Conservation (phyloP, 228 moss, liverwort and hornwort genomes). For the Sphagnum magellanicum region DNA sequence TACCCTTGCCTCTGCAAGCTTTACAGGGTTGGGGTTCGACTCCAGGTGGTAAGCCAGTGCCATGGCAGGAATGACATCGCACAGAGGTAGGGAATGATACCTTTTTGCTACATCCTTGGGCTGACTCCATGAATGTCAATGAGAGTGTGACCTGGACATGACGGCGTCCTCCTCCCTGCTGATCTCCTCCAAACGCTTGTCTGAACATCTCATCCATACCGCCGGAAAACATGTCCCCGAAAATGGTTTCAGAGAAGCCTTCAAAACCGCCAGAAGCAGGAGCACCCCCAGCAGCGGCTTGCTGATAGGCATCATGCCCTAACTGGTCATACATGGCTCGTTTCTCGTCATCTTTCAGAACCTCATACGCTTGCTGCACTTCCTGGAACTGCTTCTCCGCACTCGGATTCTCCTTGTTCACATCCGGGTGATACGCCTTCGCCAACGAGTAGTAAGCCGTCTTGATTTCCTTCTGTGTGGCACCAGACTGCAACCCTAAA, state of each 20-base stretch:
- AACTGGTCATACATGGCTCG: conserved; percentile 39
- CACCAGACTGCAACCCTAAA: conserved; percentile 57
- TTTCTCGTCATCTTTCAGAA: conserved; percentile 41
- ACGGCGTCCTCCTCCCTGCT: conserved; percentile 20
- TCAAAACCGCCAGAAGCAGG: conserved; percentile 36
- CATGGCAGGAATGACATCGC: conserved; percentile 22
- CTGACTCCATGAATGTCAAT: conserved; percentile 34
- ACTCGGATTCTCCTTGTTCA: conserved; percentile 35
- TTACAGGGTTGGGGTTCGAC: conserved; percentile 16
- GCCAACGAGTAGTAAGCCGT: conserved; percentile 83
- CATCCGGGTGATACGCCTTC: conserved; percentile 38
- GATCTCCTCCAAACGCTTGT: conserved; percentile 41
- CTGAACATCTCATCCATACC: conserved; percentile 70
- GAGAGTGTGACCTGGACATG: background rate
- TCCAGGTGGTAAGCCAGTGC: conserved; percentile 29
- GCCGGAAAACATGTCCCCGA: conserved; percentile 41
- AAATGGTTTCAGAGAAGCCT: conserved; percentile 29
- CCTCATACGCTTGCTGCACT: conserved; percentile 49
- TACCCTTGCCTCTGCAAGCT: conserved; percentile 28
- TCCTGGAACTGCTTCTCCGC: conserved; percentile 40
- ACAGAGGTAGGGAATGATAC: conserved; percentile 24
- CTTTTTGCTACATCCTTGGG: conserved; percentile 21
- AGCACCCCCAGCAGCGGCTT: conserved; percentile 57
- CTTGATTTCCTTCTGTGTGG: conserved; percentile 70
- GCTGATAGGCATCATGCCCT: conserved; percentile 69